Evolutionary conservation across 1,284 basidiomycete species (phyloP), one percentile per base, ranked within the genome.

Genomic region (Inonotus obliquus): DNA sequence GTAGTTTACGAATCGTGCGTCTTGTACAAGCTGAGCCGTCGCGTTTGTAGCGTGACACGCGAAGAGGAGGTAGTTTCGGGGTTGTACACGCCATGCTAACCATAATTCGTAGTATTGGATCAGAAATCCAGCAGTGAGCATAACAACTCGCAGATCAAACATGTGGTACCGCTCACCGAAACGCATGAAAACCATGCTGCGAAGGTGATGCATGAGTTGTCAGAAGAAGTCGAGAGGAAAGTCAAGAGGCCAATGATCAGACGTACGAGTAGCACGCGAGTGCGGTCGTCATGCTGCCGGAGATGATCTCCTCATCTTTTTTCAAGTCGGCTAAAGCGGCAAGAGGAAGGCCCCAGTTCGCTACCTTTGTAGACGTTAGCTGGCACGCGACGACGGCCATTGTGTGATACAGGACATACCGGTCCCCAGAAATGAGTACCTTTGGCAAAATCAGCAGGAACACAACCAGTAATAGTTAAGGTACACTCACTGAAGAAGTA

Each of bases 391-490:
- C 19, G 54, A 47, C 2, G 60, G 37, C 57, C 21, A 49, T 32
- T 59, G 38, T 60, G 17, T 64, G 60, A 53, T 29, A 59, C 63
- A 44, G 25, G 25, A 85, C 91, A 72, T 65, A 95, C 93, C 65
- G 92, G 92, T 69, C 94, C 94, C 93, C 94, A 96, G 80, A 96
- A 96, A 75, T 96, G 94, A 64, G 94, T 96, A 73, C 93, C 93
- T 96, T 60, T 19, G 25, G 25, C 17, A 48, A 62, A 52, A 63
- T 62, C 65, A 69, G 61, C 51, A 64, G 60, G 13, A 59, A 58
- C 21, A 39, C 27, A 32, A 49, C 32, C 4, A 45, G 13, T 7
- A 23, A 53, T 11, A 17, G 13, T 35, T 25, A 13, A 1, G 13
- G 2, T 25, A 17, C 1, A 83, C 92, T 68, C 65, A 95, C 94